Percentiles rank a stretch among this genome's conserved stretches.
phyloP scores from a whole-genome alignment of 495 filamentous ascomycete genomes.

The Aspergillus nanangensis region DNA sequence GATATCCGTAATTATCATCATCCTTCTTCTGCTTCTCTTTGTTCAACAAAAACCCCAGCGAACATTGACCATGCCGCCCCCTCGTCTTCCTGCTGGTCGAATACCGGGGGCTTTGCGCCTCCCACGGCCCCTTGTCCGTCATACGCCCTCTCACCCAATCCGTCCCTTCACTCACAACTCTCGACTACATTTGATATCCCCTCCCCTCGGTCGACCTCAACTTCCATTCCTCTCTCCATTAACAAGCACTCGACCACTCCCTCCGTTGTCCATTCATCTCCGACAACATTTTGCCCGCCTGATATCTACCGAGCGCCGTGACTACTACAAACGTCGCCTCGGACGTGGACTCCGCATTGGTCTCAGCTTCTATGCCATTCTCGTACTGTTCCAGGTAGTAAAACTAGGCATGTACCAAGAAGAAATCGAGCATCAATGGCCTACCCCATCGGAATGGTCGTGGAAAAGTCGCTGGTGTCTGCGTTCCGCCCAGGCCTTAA shows the following conservation, averaged over 20 bases:
- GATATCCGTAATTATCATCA: too few relatives aligned
- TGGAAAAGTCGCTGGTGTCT: conserved; percentile 56
- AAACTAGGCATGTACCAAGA: conserved; percentile 61
- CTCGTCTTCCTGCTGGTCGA: conserved; percentile 18
- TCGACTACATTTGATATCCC: conserved; percentile 44
- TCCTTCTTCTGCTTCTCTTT: background rate
- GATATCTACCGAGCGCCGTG: conserved; percentile 70
- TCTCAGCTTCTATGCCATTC: conserved; percentile 50
- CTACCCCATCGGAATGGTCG: conserved; percentile 71
- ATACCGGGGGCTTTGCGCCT: conserved; percentile 23
- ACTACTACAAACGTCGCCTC: conserved; percentile 61
- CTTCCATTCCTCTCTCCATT: conserved; percentile 68
- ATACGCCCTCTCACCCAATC: conserved; percentile 2
- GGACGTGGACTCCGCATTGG: conserved; percentile 54
- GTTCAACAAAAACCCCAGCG: background rate
- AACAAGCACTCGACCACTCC: conserved; percentile 29
- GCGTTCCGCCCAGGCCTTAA: conserved; percentile 52
- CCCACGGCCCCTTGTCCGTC: conserved; percentile 3
- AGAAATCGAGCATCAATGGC: conserved; percentile 66
- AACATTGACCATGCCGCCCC: background rate
- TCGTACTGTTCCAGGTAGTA: conserved; percentile 47
- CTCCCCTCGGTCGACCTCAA: conserved; percentile 59
- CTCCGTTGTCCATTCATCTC: conserved; percentile 36
- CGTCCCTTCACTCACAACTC: conserved; percentile 47
- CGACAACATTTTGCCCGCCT: conserved; percentile 60